phyloP scores from a whole-genome alignment of 768 basidiomycete species.

The Erythrobasidium yunnanense region DNA sequence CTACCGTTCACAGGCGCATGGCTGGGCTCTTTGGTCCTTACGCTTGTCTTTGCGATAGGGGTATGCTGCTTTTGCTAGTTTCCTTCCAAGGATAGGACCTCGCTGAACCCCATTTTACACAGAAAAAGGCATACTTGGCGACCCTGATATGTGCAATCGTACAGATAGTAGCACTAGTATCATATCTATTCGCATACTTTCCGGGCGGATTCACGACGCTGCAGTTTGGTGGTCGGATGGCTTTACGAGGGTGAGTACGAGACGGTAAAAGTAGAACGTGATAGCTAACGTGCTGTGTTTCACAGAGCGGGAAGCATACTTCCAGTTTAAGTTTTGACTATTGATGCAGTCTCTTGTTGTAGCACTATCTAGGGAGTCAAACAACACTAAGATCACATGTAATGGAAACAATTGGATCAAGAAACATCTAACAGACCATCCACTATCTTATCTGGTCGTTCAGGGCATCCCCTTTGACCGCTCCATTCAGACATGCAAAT shows the following conservation, averaged over 20 bases:
- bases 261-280: not conserved
- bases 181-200: slow-evolving; percentile 89
- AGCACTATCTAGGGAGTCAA: too few relatives aligned
- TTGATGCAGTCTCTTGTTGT: too few relatives aligned
- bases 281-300: not conserved
- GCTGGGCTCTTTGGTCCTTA: slow-evolving; percentile 68
- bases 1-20: slow-evolving; percentile 56
- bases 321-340: slow-evolving; percentile 57
- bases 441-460: too few relatives aligned
- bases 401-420: too few relatives aligned
- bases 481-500: slow-evolving; percentile 6
- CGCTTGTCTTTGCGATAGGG: slow-evolving; percentile 81
- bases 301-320: slow-evolving; percentile 58
- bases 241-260: slow-evolving; percentile 54
- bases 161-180: slow-evolving; percentile 71
- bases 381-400: too few relatives aligned
- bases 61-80: slow-evolving; percentile 50
- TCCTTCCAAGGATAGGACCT: not conserved
- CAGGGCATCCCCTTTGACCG: too few relatives aligned
- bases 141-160: slow-evolving; percentile 71
- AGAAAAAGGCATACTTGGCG: slow-evolving; percentile 76
- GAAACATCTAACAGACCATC: too few relatives aligned
- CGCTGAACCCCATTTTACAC: slow-evolving; percentile 5
- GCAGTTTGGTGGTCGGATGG: slow-evolving; percentile 65
- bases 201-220: slow-evolving; percentile 60